Evolutionary conservation across 352 stramenopile species (phyloP).

Genomic region (Pythium insidiosum): DNA sequence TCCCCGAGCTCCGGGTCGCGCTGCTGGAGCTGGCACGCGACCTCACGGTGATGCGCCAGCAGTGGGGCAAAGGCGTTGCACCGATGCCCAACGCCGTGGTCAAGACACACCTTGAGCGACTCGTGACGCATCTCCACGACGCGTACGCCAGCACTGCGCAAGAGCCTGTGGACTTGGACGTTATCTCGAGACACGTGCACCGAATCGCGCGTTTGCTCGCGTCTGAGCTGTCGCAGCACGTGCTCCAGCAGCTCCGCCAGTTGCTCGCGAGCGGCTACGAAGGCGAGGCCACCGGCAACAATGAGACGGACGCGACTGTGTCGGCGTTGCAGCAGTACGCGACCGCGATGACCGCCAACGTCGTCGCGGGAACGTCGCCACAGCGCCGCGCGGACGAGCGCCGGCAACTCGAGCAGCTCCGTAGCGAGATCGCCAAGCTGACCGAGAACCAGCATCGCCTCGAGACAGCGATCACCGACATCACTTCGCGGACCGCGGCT

Average conservation of each 20-base stretch:
- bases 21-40: conserved; percentile 66
- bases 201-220: conserved; percentile 44
- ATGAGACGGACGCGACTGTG: conserved; percentile 18
- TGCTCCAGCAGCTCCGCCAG: conserved; percentile 34
- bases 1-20: conserved; percentile 62
- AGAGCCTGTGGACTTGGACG: conserved; percentile 43
- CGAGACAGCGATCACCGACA: conserved; percentile 10
- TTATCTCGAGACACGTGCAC: conserved; percentile 34
- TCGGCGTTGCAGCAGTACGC: conserved; percentile 34
- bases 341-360: conserved; percentile 45
- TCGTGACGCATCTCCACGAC: conserved; percentile 61
- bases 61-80: conserved; percentile 39
- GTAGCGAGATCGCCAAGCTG: conserved; percentile 30
- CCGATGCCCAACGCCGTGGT: conserved; percentile 43
- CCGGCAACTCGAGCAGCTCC: conserved; percentile 29
- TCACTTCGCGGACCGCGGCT: background rate
- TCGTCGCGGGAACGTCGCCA: background rate
- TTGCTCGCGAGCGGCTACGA: background rate
- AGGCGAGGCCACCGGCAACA: background rate
- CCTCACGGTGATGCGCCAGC: conserved; percentile 54
- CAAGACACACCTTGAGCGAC: conserved; percentile 59
- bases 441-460: conserved; percentile 30
- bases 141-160: conserved; percentile 51
- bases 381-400: background rate
- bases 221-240: conserved; percentile 64